Evolutionary conservation across 192 early-diverging fungal genomes (phyloP).

Genomic region (Linnemannia exigua): DNA sequence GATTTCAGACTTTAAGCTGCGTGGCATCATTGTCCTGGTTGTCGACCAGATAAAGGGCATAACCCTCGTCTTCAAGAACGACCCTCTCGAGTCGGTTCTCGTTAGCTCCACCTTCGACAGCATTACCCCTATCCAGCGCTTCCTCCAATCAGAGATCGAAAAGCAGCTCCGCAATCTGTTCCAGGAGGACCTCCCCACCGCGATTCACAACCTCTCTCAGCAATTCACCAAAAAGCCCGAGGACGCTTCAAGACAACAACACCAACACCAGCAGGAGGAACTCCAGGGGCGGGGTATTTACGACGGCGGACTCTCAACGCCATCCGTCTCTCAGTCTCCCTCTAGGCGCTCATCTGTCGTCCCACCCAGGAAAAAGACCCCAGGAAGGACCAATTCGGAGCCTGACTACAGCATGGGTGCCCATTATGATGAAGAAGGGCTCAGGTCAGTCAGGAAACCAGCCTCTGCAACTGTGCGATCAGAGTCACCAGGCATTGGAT

Average conservation of each 20-base stretch:
- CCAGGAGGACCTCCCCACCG: slow-evolving; percentile 91
- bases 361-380: slow-evolving; percentile 28
- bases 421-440: slow-evolving; percentile 35
- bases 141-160: slow-evolving; percentile 94
- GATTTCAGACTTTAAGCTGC: slow-evolving; percentile 89
- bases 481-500: slow-evolving; percentile 44
- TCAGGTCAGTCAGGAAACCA: slow-evolving; percentile 30
- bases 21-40: slow-evolving; percentile 94
- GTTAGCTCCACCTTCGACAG: slow-evolving; percentile 99
- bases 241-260: slow-evolving; percentile 34
- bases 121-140: slow-evolving; percentile 86
- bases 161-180: slow-evolving; percentile 90
- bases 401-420: slow-evolving; percentile 26
- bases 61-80: slow-evolving; percentile 97
- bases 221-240: slow-evolving; percentile 70
- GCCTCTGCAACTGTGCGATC: slow-evolving; percentile 55
- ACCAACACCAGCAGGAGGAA: slow-evolving; percentile 42
- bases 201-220: slow-evolving; percentile 93
- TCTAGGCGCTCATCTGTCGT: slow-evolving; percentile 41
- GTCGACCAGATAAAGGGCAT: slow-evolving; percentile 95
- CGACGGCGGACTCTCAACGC: slow-evolving; percentile 44
- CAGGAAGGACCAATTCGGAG: slow-evolving; percentile 34
- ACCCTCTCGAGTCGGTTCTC: slow-evolving; percentile 93
- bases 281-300: slow-evolving; percentile 36
- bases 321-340: slow-evolving; percentile 29